Evolutionary conservation across 2,329 filamentous ascomycete species (phyloP).

Genomic region (Penicillium corylophilum): DNA sequence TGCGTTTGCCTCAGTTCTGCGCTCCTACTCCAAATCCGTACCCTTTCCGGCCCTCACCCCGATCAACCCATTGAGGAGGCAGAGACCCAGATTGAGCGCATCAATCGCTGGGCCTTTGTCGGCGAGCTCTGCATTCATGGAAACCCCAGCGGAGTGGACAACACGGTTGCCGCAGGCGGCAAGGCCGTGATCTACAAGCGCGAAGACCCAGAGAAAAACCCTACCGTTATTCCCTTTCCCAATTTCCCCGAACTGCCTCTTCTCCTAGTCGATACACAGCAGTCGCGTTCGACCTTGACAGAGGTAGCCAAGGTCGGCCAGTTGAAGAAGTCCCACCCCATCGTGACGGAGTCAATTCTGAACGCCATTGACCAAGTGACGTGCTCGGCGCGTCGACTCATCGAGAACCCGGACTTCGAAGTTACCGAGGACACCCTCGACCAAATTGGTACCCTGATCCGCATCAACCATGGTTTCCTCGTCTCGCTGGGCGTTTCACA

Average conservation of each 20-base stretch:
- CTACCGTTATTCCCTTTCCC: conserved; percentile 72
- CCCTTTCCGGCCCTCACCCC: conserved; percentile 83
- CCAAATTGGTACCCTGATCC: conserved; percentile 81
- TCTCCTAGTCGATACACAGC: conserved; percentile 83
- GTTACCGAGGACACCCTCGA: conserved; percentile 62
- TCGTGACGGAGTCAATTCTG: conserved; percentile 76
- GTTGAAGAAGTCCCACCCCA: conserved; percentile 69
- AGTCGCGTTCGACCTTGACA: conserved; percentile 77
- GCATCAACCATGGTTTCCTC: conserved; percentile 88
- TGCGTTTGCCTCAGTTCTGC: conserved; percentile 84
- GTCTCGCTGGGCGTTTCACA: conserved; percentile 93
- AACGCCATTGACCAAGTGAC: conserved; percentile 73
- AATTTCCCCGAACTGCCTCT: conserved; percentile 91
- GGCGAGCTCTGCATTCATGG: conserved; percentile 97
- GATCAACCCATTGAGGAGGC: conserved; percentile 87
- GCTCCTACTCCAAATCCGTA: conserved; percentile 81
- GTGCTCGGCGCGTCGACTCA: conserved; percentile 55
- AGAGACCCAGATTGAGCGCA: conserved; percentile 85
- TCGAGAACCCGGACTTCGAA: conserved; percentile 66
- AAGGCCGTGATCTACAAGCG: conserved; percentile 92
- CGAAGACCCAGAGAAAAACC: conserved; percentile 72
- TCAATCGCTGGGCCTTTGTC: conserved; percentile 97
- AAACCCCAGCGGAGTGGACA: conserved; percentile 94
- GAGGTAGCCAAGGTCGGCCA: conserved; percentile 84
- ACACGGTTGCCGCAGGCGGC: conserved; percentile 89